Base-by-base conservation (phyloP, 2,329 filamentous ascomycete genomes). In the Xylaria sp. region DNA sequence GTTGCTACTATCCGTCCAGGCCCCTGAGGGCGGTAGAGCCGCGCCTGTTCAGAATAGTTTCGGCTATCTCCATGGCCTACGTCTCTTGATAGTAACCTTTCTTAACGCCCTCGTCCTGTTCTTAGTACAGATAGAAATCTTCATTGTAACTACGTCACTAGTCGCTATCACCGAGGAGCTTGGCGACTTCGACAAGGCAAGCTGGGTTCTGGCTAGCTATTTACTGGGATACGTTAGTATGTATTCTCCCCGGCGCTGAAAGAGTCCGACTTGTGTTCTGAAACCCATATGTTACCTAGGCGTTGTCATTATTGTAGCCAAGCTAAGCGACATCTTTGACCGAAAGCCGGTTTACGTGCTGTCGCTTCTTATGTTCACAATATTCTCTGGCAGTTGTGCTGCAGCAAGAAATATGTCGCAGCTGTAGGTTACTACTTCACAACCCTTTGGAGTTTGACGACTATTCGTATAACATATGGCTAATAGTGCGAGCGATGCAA, bases 171-270 rank as follows among this genome's bases (percentile, higher is more conserved):
- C 48, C 15, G 31, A 55, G 44, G 58, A 49, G 10, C 52, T 60
- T 2, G 52, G 58, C 4, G 40, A n/a, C 27, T 60, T 60, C 27
- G 44, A 56, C 27, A 55, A 43, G 7, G 44, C 37, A 4, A 38
- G 58, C 29, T 60, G 58, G 58, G 51, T 55, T 15, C 17, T 60
- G 7, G 38, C 58, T 23, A 23, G 19, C n/a, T 60, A 60, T 25
- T 29, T 60, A 9, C 58, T 60, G 7, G 58, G 58, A 25, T 60
- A 60, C 17, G 52, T 55, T 41, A 44, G 58, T 60, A n/a, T 51
- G 52, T 43, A n/a, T n/a, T n/a, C n/a, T n/a, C n/a, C n/a, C n/a
- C n/a, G n/a, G n/a, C n/a, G n/a, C n/a, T n/a, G n/a, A n/a, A n/a
- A n/a, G n/a, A n/a, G n/a, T n/a, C n/a, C n/a, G n/a, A n/a, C n/a